Evolutionary conservation across 139 green algal genomes (phyloP).

Genomic region (Closterium sp.): DNA sequence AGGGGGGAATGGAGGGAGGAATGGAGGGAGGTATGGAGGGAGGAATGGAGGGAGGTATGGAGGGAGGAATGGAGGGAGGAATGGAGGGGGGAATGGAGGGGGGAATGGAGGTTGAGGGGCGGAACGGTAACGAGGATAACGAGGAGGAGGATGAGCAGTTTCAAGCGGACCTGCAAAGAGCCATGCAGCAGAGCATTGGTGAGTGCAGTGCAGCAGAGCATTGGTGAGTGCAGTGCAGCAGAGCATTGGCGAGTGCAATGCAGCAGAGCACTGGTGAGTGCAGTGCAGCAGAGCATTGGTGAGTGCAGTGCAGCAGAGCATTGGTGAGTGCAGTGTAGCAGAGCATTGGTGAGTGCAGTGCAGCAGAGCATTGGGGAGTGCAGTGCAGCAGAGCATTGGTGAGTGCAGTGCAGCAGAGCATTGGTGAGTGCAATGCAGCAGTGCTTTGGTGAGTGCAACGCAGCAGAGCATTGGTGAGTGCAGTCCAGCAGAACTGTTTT

Average conservation of each 20-base stretch:
- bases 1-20: not conserved
- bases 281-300: too few relatives aligned
- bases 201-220: conserved; percentile 20
- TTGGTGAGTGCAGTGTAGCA: too few relatives aligned
- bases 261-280: too few relatives aligned
- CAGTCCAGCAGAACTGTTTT: not conserved
- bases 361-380: too few relatives aligned
- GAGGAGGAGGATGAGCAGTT: conserved; percentile 22
- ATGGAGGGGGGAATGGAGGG: not conserved
- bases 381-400: too few relatives aligned
- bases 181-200: conserved; percentile 32
- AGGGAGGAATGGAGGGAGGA: not conserved
- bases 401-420: too few relatives aligned
- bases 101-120: not conserved
- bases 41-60: not conserved
- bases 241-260: conserved; percentile 18
- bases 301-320: too few relatives aligned
- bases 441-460: too few relatives aligned
- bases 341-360: too few relatives aligned
- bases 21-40: not conserved
- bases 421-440: too few relatives aligned
- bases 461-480: too few relatives aligned
- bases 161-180: conserved; percentile 26
- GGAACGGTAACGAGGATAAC: not conserved
- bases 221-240: conserved; percentile 17